Conservation (phyloP, 2,329 filamentous ascomycete species). For the Nemania diffusa region DNA sequence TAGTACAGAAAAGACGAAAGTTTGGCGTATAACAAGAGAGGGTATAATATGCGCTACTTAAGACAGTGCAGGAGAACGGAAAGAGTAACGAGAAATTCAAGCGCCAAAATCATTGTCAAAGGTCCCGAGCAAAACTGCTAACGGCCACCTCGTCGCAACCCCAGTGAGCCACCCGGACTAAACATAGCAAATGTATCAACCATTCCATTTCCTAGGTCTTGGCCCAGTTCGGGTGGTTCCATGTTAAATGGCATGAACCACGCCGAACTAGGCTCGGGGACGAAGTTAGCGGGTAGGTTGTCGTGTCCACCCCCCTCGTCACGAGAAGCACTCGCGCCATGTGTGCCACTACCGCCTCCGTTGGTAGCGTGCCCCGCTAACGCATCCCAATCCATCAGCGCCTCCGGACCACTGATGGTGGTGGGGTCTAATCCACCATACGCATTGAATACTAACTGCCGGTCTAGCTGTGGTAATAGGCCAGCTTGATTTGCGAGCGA, state of each 20-base stretch:
- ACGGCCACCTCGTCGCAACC: slow-evolving; percentile 45
- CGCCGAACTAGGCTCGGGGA: slow-evolving; percentile 67
- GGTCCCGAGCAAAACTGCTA: slow-evolving; percentile 24
- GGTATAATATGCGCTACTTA: slow-evolving; percentile 27
- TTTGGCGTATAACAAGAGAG: slow-evolving; percentile 15
- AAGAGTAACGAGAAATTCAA: slow-evolving; percentile 1
- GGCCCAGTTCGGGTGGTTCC: slow-evolving; percentile 74
- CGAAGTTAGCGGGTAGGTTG: slow-evolving; percentile 42
- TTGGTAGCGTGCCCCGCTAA: slow-evolving; percentile 50
- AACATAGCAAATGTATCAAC: slow-evolving; percentile 65
- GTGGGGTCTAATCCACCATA: slow-evolving; percentile 67
- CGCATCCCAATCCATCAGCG: slow-evolving; percentile 60
- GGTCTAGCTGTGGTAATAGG: slow-evolving; percentile 75
- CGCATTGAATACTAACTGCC: slow-evolving; percentile 79
- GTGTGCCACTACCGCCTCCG: slow-evolving; percentile 45
- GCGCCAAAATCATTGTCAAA: not conserved
- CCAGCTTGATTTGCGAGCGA: slow-evolving; percentile 61
- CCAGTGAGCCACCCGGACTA: slow-evolving; percentile 46
- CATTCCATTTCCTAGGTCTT: slow-evolving; percentile 58
- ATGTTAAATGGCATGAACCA: slow-evolving; percentile 97
- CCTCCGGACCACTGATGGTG: slow-evolving; percentile 52
- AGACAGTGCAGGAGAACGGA: slow-evolving; percentile 3
- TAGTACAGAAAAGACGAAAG: slow-evolving; percentile 19
- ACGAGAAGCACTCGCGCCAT: slow-evolving; percentile 46
- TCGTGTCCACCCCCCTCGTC: slow-evolving; percentile 46